phyloP scores from a whole-genome alignment of 768 basidiomycete genomes.

The Naganishia vishniacii region DNA sequence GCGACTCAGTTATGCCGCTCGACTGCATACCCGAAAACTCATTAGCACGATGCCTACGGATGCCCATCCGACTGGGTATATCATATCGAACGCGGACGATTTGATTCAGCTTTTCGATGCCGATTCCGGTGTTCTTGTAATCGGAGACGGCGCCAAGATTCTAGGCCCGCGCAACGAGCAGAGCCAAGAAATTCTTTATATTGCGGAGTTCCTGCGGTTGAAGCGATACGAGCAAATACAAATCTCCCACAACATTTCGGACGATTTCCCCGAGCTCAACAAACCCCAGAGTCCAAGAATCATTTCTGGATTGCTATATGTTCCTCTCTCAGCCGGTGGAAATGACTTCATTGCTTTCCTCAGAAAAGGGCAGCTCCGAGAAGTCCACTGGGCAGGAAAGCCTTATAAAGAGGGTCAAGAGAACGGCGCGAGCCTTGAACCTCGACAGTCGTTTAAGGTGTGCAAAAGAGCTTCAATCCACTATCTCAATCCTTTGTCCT shows the following conservation, averaged over 20 bases:
- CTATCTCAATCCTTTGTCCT: too few species aligned
- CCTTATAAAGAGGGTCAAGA: constrained; percentile 56
- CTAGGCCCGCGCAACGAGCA: constrained; percentile 47
- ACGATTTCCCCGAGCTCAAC: constrained; percentile 65
- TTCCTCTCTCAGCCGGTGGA: constrained; percentile 66
- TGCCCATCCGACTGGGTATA: constrained; percentile 67
- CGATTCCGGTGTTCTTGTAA: constrained; percentile 53
- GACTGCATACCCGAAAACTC: constrained; percentile 69
- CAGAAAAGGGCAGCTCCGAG: constrained; percentile 64
- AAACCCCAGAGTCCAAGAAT: constrained; percentile 51
- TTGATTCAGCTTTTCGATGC: constrained; percentile 66
- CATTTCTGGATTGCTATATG: constrained; percentile 68
- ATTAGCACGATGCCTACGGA: constrained; percentile 66
- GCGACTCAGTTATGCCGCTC: constrained; percentile 67
- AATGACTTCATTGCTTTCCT: constrained; percentile 76
- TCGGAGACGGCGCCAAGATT: constrained; percentile 63
- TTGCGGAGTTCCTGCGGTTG: constrained; percentile 71
- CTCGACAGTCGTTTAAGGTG: constrained; percentile 67
- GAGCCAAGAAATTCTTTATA: constrained; percentile 70
- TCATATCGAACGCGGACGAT: constrained; percentile 74
- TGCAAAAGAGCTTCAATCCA: background rate
- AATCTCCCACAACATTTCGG: constrained; percentile 62
- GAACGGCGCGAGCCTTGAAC: constrained; percentile 56
- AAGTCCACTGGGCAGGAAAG: constrained; percentile 73
- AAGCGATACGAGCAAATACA: constrained; percentile 69